These are phyloP conservation scores for Ogataea kodamae DNA, from an alignment of 805 yeast genomes.

Conservation along the genomic window DNA sequence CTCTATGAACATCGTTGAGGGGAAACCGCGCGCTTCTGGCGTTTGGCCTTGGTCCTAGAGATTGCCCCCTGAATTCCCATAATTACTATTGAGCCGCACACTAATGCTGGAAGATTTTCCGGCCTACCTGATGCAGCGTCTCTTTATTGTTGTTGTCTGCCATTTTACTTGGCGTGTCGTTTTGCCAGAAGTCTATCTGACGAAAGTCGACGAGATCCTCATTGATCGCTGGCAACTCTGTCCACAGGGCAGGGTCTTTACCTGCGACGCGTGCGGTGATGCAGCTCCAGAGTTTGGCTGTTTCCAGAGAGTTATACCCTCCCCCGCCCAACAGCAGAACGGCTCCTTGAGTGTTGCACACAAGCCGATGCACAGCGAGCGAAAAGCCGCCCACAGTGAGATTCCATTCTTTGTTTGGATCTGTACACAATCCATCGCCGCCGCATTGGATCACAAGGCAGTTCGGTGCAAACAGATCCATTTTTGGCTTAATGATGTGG, in stretches of 20 bases:
- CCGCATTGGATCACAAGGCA: constrained; percentile 67
- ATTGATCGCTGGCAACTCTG: constrained; percentile 50
- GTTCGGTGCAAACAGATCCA: constrained; percentile 42
- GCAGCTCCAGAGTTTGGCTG: constrained; percentile 59
- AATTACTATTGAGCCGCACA: constrained; percentile 5
- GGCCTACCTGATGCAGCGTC: constrained; percentile 30
- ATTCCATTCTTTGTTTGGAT: constrained; percentile 63
- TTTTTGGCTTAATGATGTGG: constrained; percentile 41
- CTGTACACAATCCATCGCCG: constrained; percentile 69
- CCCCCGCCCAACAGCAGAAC: constrained; percentile 68
- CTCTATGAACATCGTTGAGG: constrained; percentile 1
- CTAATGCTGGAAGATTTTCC: constrained; percentile 1
- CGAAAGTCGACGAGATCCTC: constrained; percentile 17
- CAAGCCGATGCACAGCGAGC: constrained; percentile 30
- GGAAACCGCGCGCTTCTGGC: too few species aligned
- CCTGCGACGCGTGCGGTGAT: constrained; percentile 32
- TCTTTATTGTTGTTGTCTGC: constrained; percentile 28
- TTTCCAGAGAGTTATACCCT: constrained; percentile 62
- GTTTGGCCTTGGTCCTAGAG: too few species aligned
- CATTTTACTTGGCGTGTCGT: constrained; percentile 32
- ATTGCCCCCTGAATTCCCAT: too few species aligned
- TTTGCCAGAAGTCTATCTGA: constrained; percentile 24
- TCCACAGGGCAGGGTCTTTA: constrained; percentile 19
- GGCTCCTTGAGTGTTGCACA: constrained; percentile 32
- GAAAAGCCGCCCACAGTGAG: constrained; percentile 52